These are phyloP conservation scores for Hypoxylon sp. DNA, from an alignment of 2,329 filamentous ascomycete genomes.

Conservation along the genomic window DNA sequence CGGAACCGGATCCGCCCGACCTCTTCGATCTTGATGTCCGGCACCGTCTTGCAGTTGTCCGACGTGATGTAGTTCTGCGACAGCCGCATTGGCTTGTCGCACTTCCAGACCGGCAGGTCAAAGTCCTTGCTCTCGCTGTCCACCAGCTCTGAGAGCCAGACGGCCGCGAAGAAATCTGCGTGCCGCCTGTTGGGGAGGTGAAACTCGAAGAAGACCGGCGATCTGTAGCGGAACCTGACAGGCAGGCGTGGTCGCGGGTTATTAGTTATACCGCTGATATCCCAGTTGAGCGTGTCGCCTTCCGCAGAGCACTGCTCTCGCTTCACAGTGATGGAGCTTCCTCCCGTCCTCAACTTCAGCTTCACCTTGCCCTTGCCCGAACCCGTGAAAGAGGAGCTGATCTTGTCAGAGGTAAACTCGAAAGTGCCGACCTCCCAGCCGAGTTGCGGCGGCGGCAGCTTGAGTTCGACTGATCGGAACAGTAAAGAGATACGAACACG, in stretches of 20 bases:
- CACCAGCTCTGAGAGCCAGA: conserved; percentile 86
- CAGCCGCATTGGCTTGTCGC: conserved; percentile 75
- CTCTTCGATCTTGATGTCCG: conserved; percentile 79
- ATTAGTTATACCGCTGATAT: conserved; percentile 55
- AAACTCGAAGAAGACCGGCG: conserved; percentile 89
- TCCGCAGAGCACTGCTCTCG: conserved; percentile 69
- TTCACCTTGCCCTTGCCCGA: conserved; percentile 70
- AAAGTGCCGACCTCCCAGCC: conserved; percentile 97
- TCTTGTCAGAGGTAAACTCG: conserved; percentile 77
- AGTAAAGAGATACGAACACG: conserved; percentile 87
- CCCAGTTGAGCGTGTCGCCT: conserved; percentile 59
- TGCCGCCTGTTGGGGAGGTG: conserved; percentile 73
- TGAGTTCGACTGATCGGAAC: conserved; percentile 88
- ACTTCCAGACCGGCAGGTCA: conserved; percentile 91
- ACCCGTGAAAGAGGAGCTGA: conserved; percentile 68
- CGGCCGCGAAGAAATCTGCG: conserved; percentile 75
- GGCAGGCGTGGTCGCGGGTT: conserved; percentile 72
- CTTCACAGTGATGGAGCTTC: conserved; percentile 75
- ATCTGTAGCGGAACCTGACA: conserved; percentile 88
- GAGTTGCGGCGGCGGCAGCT: conserved; percentile 82
- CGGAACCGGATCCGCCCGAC: conserved; percentile 83
- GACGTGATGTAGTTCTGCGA: conserved; percentile 93
- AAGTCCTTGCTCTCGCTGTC: conserved; percentile 81
- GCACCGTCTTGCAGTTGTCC: conserved; percentile 72
- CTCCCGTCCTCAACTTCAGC: conserved; percentile 82